phyloP scores from a whole-genome alignment of 129 eudicot species.

The Saussurea involucrata region DNA sequence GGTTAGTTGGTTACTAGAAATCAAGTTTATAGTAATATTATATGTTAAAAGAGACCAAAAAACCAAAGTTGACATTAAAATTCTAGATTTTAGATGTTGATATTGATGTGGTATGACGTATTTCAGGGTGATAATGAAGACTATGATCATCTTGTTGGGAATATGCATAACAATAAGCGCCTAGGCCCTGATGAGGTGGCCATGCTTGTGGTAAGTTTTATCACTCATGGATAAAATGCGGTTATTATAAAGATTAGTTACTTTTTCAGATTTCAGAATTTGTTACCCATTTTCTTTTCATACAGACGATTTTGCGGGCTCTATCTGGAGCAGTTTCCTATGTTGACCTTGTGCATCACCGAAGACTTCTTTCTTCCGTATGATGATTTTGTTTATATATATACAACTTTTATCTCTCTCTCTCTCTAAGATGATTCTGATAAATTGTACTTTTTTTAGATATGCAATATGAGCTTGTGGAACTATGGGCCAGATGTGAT shows the following conservation, averaged over 20 bases:
- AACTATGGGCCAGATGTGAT: constrained; percentile 82
- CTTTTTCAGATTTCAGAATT: not conserved
- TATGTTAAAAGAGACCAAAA: not conserved
- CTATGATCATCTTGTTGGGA: constrained; percentile 58
- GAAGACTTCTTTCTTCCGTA: constrained; percentile 63
- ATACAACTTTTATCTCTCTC: not conserved
- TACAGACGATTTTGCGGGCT: constrained; percentile 78
- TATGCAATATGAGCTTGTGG: constrained; percentile 85
- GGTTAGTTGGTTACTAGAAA: not conserved
- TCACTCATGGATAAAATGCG: not conserved
- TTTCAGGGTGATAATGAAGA: constrained; percentile 55
- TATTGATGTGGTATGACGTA: constrained; percentile 14
- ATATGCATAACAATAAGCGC: constrained; percentile 47
- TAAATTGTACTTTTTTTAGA: constrained; percentile 34
- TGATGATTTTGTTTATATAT: constrained; percentile 27
- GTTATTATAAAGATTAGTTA: not conserved
- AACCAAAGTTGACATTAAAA: not conserved
- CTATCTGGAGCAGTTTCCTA: constrained; percentile 71
- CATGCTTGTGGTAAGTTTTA: constrained; percentile 67
- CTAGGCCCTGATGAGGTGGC: constrained; percentile 76
- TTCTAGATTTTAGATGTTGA: not conserved
- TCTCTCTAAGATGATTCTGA: constrained; percentile 7
- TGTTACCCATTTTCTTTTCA: not conserved
- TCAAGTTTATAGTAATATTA: not conserved
- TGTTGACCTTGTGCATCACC: constrained; percentile 65